phyloP scores from a whole-genome alignment of 305 asterid genomes.

The Petunia hybrid region DNA sequence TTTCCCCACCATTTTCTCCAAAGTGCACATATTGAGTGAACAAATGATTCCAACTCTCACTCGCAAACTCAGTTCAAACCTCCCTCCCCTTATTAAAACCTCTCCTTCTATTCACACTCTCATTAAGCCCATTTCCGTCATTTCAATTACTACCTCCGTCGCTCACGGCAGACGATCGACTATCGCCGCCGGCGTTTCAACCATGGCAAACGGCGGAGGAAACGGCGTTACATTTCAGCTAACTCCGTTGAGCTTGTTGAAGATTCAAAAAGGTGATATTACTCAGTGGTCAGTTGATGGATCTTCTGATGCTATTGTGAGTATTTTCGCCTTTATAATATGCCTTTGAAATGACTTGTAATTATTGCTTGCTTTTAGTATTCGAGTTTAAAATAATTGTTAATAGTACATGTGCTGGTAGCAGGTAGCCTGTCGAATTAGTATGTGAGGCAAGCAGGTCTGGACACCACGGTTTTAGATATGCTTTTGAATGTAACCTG shows the following conservation, averaged over 20 bases:
- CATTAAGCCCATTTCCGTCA: conserved; percentile 40
- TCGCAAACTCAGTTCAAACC: conserved; percentile 31
- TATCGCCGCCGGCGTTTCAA: conserved; percentile 46
- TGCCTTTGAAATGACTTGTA: background rate
- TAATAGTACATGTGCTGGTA: no score
- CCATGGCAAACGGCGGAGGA: conserved; percentile 56
- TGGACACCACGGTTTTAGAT: no score
- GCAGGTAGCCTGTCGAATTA: no score
- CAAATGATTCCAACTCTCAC: conserved; percentile 41
- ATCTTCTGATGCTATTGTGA: conserved; percentile 88
- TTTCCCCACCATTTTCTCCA: background rate
- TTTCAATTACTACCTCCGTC: conserved; percentile 31
- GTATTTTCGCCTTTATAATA: conserved; percentile 5
- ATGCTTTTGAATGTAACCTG: background rate
- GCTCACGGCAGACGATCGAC: conserved; percentile 26
- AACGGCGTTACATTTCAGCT: conserved; percentile 52
- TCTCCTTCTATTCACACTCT: conserved; percentile 34
- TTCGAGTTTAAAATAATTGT: no score
- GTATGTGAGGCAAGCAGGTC: no score
- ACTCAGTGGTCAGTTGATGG: conserved; percentile 85
- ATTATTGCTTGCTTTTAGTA: background rate
- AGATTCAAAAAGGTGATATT: conserved; percentile 84
- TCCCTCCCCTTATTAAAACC: conserved; percentile 41
- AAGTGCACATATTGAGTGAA: background rate
- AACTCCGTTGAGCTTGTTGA: conserved; percentile 60